A percentile compares a stretch with the other conserved stretches of the same genome.
These are phyloP conservation scores for Arctium minus DNA, from an alignment of 129 eudicot genomes.

Conservation along the genomic window DNA sequence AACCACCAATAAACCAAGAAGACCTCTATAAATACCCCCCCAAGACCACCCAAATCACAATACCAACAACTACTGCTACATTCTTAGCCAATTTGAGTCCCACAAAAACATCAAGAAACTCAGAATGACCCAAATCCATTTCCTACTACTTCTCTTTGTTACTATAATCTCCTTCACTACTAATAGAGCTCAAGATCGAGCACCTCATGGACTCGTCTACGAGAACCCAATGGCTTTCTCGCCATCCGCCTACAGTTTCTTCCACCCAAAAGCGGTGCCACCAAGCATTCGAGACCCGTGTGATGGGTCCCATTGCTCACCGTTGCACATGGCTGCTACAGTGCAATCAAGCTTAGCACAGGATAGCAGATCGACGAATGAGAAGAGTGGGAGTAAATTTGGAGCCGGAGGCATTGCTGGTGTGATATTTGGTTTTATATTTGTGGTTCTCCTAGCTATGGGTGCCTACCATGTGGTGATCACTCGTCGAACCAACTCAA, in stretches of 20 bases:
- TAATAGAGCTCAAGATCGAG: conserved; percentile 53
- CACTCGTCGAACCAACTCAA: conserved; percentile 35
- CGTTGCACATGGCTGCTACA: conserved; percentile 58
- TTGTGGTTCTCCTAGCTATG: conserved; percentile 45
- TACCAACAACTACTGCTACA: background rate
- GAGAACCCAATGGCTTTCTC: conserved; percentile 61
- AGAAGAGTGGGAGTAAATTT: conserved; percentile 14
- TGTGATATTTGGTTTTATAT: conserved; percentile 33
- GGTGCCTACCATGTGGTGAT: conserved; percentile 49
- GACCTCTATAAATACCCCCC: conserved; percentile 31
- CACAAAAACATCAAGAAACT: background rate
- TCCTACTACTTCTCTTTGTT: conserved; percentile 24
- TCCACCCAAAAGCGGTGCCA: conserved; percentile 49
- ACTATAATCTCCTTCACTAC: conserved; percentile 26
- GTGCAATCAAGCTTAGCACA: conserved; percentile 55
- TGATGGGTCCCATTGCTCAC: conserved; percentile 37
- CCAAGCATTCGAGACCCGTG: conserved; percentile 36
- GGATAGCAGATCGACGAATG: conserved; percentile 24
- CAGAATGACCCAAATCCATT: conserved; percentile 21
- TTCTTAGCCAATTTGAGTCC: conserved; percentile 10
- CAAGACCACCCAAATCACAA: background rate
- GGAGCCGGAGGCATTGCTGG: conserved; percentile 57
- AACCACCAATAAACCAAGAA: conserved; percentile 32
- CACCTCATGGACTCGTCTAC: conserved; percentile 61
- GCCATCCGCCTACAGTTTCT: conserved; percentile 64